Base-by-base conservation (phyloP, 495 filamentous ascomycete genomes). In the Penicillium flavigenum region DNA sequence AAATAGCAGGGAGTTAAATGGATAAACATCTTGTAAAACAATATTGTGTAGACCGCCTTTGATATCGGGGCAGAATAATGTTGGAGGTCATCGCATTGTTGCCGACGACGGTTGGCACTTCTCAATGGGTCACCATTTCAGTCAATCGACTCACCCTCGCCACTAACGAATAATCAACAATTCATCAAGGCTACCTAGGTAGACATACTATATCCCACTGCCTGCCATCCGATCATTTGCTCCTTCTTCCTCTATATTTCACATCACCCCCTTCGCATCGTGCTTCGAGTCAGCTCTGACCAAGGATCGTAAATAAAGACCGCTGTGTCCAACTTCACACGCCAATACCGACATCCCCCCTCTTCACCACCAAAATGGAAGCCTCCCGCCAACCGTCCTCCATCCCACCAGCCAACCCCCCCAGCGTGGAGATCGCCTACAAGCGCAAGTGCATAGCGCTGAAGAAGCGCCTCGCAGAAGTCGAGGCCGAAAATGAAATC, bases 371-470 rank as follows among this genome's bases (percentile, higher is more conserved):
- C 26, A 65, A 67, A 62, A 75, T 75, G 72, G 72, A 74, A 22
- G 36, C 65, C 19, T 52, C 64, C 51, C 61, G 57, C 34, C 54
- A 63, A 50, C 47, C 63, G 29, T 59, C 64, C 34, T 62, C 72
- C 45, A 17, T 54, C 26, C 62, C 69, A 9, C 62, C 72, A 24
- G 58, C 70, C 32, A 79, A 79, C 61, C 91, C 94, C 14, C 92
- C 94, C 19, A 96, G 92, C 29, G 91, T 98, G 44, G 95, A 99
- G 74, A 86, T 90, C 65, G 92, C 93, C 53, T 99, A 99, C 76
- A 91, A 93, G 63, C 84, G 87, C 64, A 99, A 99, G 83, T 98
- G 95, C 72, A 92, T 96, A 75, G 87, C 94, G 61, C 84, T 99
- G 19, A 95, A 94, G 73, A 86, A 88, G 61, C 90, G 95, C 41